Evolutionary conservation across 1,284 basidiomycete genomes (phyloP).

Genomic region (Pseudozyma sp.): DNA sequence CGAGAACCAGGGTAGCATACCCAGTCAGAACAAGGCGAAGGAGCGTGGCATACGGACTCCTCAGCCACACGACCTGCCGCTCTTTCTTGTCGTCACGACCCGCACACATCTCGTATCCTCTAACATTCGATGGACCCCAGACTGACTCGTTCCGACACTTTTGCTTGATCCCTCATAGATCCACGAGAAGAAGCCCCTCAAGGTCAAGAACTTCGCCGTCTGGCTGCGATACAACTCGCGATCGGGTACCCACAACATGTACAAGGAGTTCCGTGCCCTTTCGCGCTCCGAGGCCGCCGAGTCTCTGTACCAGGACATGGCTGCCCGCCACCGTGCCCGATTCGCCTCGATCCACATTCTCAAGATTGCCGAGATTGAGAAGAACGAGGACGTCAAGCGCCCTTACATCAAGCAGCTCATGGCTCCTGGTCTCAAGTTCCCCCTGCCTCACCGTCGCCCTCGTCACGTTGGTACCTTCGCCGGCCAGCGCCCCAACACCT

Average conservation of each 20-base stretch:
- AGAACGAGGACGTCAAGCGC: constrained; percentile 86
- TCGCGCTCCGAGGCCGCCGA: constrained; percentile 94
- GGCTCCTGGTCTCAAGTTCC: constrained; percentile 92
- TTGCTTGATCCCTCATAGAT: constrained; percentile 40
- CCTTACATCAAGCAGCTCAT: constrained; percentile 96
- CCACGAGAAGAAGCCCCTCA: constrained; percentile 91
- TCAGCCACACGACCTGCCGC: too few relatives aligned
- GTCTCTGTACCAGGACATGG: constrained; percentile 99
- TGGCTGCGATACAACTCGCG: constrained; percentile 90
- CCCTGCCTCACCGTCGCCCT: constrained; percentile 86
- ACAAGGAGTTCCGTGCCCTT: constrained; percentile 95
- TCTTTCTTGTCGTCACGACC: background rate
- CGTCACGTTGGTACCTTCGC: constrained; percentile 69
- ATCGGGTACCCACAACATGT: constrained; percentile 71
- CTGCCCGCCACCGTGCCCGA: constrained; percentile 96
- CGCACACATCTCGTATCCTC: too few relatives aligned
- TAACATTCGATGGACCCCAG: too few relatives aligned
- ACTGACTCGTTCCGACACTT: too few relatives aligned
- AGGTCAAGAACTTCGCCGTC: constrained; percentile 99
- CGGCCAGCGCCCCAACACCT: constrained; percentile 70
- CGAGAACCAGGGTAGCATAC: too few relatives aligned
- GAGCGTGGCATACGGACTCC: too few relatives aligned
- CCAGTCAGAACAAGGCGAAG: too few relatives aligned
- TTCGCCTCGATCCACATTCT: constrained; percentile 98
- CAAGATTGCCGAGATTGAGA: constrained; percentile 92